Percentiles rank a stretch among this genome's conserved stretches.
phyloP scores from a whole-genome alignment of 371 early-diverging fungal species.

The Apophysomyces ossiformis region DNA sequence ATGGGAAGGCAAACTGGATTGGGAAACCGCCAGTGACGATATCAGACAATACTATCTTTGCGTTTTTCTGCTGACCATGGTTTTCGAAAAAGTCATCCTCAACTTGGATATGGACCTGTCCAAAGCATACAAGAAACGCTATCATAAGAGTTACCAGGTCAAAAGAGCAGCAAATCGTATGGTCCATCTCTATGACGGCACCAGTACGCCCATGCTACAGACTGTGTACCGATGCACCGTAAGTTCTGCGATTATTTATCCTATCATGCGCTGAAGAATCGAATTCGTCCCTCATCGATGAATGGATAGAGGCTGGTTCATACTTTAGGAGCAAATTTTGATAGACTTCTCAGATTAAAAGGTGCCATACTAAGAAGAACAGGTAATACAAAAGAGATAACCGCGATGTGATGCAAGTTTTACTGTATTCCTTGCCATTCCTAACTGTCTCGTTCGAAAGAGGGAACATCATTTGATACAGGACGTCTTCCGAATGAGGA shows the following conservation, averaged over 20 bases:
- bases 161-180: no score
- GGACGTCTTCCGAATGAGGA: background rate
- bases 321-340: constrained; percentile 16
- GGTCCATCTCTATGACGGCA: no score
- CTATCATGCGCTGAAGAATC: no score
- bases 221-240: constrained; percentile 15
- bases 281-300: no score
- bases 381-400: background rate
- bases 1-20: constrained; percentile 7
- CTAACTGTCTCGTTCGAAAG: no score
- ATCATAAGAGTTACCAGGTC: constrained; percentile 10
- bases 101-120: constrained; percentile 19
- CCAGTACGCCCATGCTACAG: background rate
- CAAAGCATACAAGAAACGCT: constrained; percentile 6
- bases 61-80: constrained; percentile 2
- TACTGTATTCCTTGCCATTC: no score
- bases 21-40: constrained; percentile 3
- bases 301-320: background rate
- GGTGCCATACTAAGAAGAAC: background rate
- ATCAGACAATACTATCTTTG: constrained; percentile 18
- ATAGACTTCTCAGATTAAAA: constrained; percentile 8
- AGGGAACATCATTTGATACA: background rate
- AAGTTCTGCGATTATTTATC: background rate
- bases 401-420: no score
- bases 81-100: constrained; percentile 18